Evolutionary conservation across 495 filamentous ascomycete genomes (phyloP), one percentile per base, ranked within the genome.

Genomic region (Penicillium lagena): DNA sequence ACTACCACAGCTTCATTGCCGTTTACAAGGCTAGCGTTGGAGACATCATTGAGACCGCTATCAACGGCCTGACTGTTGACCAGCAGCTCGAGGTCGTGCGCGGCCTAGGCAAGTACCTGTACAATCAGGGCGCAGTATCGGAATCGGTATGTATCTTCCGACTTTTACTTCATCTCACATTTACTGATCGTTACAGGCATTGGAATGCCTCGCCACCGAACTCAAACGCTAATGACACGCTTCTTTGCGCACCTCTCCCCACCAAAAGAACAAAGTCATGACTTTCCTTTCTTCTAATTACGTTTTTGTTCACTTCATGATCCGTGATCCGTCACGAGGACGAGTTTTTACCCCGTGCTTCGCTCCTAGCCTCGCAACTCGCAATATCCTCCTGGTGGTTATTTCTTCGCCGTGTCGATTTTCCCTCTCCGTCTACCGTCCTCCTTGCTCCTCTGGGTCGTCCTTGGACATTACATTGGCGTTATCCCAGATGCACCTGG

Each of bases 1-100:
- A 99, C 67, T 97, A 93, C 68, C 89, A 95, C 64, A 90, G 88
- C 57, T 99, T 99, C 63, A 93, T 99, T 59, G 90, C 90, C 8
- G 73, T 87, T 12, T 80, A 90, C 68, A 85, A 84, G 54, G 81
- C 85, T 8, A 86, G 73, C 44, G 83, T 94, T 10, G 91, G 89
- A 4, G 81, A 80, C 39, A 83, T 97, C 29, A 84, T 99, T 50
- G 90, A 97, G 72, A 76, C 78, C 30, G 89, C 84, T 29, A 91
- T 97, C 54, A 90, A 81, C 14, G 90, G 89, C 8, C 62, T 99
- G 45, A 80, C 81, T 0, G 62, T 79, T 1, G 89, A 95, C 22
- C 88, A 97, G 61, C 89, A 96, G 65, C 69, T 94, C 41, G 89
- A 96, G 59, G 79, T 99, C 34, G 79, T 97, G 2, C 85, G 80